Evolutionary conservation across 768 basidiomycete genomes (phyloP), one percentile per base, ranked within the genome.

Genomic region (Podaxis rugospora): DNA sequence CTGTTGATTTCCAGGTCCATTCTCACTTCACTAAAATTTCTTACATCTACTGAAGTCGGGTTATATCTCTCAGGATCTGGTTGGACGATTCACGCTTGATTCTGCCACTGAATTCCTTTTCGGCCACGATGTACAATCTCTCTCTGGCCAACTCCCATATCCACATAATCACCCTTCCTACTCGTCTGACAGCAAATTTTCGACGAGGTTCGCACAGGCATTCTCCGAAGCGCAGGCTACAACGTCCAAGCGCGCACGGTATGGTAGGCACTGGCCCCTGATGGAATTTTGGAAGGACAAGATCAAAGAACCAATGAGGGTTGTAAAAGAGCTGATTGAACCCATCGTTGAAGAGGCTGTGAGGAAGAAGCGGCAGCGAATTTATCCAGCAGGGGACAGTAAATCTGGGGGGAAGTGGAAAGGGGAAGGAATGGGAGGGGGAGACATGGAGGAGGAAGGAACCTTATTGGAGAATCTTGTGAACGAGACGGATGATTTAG

Each of bases 1-100:
- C 86, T 1, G 71, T 88, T 9, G 84, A 88, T 65, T 80, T 88
- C 59, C 86, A 86, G 71, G 85, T 83, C 69, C 5, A n/a, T 37
- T 6, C 42, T 44, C 42, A 18, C 42, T 1, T 6, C 42, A 16
- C n/a, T 14, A 16, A 44, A 44, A 9, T 9, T 32, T 32, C 32
- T 32, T 32, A 32, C 6, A 44, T 44, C n/a, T 0, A 18, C 6
- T 16, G 3, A 18, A 21, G 0, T n/a, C 42, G 14, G n/a, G 2
- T 35, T 44, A 27, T 35, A 4, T 28, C 32, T 28, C 32, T 14
- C 51, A 79, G 77, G 79, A 81, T 59, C 63, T 79, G 27, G 76
- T 75, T 4, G 71, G 73, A 2, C 74, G 78, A 0, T 86, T 87
- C 68, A 86, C 86, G 16, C 84, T 87, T 36, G 85, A 87, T 65